These are phyloP conservation scores for Cyberlindnera japonica DNA, from an alignment of 805 yeast species.

Conservation along the genomic window DNA sequence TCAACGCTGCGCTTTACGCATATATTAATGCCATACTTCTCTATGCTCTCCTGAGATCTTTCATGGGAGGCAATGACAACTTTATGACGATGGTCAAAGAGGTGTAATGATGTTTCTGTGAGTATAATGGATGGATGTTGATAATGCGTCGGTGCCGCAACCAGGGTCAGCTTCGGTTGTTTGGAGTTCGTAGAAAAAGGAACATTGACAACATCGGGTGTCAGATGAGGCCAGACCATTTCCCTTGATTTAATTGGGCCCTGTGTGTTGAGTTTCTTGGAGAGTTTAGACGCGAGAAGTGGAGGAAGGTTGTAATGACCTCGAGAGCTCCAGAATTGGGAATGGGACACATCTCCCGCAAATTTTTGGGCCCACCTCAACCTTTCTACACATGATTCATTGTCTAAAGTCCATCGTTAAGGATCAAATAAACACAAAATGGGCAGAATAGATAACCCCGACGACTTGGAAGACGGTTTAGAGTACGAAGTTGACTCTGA, in stretches of 20 bases:
- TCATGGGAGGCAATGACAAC: constrained; percentile 33
- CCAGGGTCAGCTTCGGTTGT: constrained; percentile 1
- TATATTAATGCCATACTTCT: constrained; percentile 37
- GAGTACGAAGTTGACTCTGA: constrained; percentile 50
- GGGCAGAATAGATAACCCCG: constrained; percentile 30
- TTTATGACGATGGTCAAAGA: constrained; percentile 33
- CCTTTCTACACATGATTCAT: no score
- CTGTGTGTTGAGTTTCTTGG: no score
- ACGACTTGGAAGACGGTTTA: constrained; percentile 78
- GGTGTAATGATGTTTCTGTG: constrained; percentile 29
- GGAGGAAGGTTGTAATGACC: no score
- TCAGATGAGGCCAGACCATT: constrained; percentile 12
- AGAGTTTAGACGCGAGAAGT: no score
- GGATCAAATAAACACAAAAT: background rate
- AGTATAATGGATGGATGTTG: constrained; percentile 23
- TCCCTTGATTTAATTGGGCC: no score
- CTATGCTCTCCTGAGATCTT: constrained; percentile 33
- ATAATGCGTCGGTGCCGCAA: constrained; percentile 1
- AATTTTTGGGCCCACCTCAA: no score
- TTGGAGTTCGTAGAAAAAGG: background rate
- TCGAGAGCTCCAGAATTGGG: no score
- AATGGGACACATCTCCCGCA: no score
- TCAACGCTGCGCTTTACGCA: constrained; percentile 28
- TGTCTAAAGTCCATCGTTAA: no score
- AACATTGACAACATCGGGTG: constrained; percentile 1